phyloP scores from a whole-genome alignment of 164 flowering plant species.

The Annona cherimola region DNA sequence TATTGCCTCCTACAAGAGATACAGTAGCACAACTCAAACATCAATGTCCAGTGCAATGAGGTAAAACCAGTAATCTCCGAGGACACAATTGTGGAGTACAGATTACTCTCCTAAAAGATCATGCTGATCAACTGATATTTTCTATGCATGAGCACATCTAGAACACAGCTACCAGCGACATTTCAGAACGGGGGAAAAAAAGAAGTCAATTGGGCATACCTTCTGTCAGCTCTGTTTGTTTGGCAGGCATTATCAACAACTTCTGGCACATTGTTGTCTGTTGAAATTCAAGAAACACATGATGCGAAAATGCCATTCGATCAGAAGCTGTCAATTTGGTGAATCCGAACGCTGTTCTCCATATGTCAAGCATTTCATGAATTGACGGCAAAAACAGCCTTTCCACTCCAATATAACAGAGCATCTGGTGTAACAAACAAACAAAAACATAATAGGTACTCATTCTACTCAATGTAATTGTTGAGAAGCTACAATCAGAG shows the following conservation, averaged over 20 bases:
- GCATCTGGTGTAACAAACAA: conserved; percentile 41
- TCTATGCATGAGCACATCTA: no score
- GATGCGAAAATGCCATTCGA: conserved; percentile 42
- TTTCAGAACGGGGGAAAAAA: no score
- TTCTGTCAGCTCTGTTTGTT: conserved; percentile 19
- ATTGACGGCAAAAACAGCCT: conserved; percentile 76
- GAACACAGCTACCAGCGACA: no score
- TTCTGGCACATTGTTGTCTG: conserved; percentile 80
- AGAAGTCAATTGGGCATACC: no score
- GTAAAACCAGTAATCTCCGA: no score
- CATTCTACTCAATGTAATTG: background rate
- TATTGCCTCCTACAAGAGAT: no score
- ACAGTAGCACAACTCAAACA: no score
- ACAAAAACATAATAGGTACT: background rate
- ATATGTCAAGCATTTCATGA: conserved; percentile 46
- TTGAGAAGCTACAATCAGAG: background rate
- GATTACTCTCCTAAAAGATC: no score
- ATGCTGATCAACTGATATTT: no score
- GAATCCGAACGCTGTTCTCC: conserved; percentile 82
- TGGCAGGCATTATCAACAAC: conserved; percentile 22
- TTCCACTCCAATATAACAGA: conserved; percentile 64
- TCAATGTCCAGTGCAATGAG: no score
- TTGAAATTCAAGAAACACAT: conserved; percentile 64
- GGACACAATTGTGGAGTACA: no score
- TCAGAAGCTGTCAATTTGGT: conserved; percentile 47